Evolutionary conservation across 1,139 yeast genomes (phyloP).

Genomic region (Nakaseomyces uthaithaninus): DNA sequence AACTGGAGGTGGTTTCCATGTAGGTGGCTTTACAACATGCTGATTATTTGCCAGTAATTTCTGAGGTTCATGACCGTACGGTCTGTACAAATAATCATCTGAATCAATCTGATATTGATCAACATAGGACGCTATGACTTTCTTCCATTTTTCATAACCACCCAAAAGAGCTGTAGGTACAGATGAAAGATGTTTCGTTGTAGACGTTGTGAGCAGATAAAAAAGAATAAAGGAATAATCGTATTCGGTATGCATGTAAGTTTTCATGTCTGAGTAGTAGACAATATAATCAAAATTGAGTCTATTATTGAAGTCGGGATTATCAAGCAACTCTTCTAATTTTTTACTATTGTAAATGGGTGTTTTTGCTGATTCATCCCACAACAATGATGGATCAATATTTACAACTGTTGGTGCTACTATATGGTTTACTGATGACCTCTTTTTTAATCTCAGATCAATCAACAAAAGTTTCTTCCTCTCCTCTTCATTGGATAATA

Average conservation of each 20-base stretch:
- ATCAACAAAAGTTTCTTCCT: constrained; percentile 37
- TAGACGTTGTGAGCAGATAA: constrained; percentile 22
- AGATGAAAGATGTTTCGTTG: constrained; percentile 14
- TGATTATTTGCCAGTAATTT: constrained; percentile 7
- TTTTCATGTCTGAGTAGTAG: constrained; percentile 40
- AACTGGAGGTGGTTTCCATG: constrained; percentile 23
- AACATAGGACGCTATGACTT: constrained; percentile 18
- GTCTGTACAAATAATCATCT: constrained; percentile 21
- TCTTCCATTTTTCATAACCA: constrained; percentile 32
- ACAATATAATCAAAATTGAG: constrained; percentile 46
- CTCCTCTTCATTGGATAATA: constrained; percentile 18
- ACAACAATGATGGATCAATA: constrained; percentile 47
- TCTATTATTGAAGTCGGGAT: constrained; percentile 38
- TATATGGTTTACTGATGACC: constrained; percentile 48
- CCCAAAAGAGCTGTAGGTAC: constrained; percentile 28
- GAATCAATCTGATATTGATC: constrained; percentile 17
- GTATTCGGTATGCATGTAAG: constrained; percentile 31
- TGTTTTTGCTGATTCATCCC: constrained; percentile 21
- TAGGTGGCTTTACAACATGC: constrained; percentile 13
- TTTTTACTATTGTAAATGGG: constrained; percentile 34
- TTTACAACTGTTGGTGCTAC: constrained; percentile 43
- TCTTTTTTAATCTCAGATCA: constrained; percentile 47
- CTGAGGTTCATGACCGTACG: constrained; percentile 13
- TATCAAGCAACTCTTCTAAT: constrained; percentile 37
- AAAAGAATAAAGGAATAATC: constrained; percentile 31